phyloP scores from a whole-genome alignment of 768 basidiomycete species.

The Russula sp. region DNA sequence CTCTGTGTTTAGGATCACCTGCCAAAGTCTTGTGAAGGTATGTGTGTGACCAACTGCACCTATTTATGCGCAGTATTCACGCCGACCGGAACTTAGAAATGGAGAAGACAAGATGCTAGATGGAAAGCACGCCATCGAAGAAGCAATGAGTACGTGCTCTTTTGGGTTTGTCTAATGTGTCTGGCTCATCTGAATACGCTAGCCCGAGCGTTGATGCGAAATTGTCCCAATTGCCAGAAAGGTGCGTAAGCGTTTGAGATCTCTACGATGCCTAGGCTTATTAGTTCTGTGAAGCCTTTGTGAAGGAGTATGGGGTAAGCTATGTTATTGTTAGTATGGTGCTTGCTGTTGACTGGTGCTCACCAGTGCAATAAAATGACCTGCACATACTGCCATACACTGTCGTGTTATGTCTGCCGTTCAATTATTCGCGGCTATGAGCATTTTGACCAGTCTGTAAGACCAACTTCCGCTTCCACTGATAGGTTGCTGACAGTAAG shows the following conservation, averaged over 20 bases:
- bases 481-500: not conserved
- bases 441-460: conserved; percentile 57
- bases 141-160: conserved; percentile 77
- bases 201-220: conserved; percentile 82
- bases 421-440: conserved; percentile 70
- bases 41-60: conserved; percentile 6
- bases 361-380: conserved; percentile 89
- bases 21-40: conserved; percentile 78
- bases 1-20: conserved; percentile 61
- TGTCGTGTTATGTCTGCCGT: conserved; percentile 86
- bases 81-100: conserved; percentile 48
- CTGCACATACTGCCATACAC: conserved; percentile 64
- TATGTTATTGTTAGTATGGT: not conserved
- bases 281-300: conserved; percentile 52
- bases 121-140: conserved; percentile 76
- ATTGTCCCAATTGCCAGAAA: conserved; percentile 84
- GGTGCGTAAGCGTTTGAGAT: conserved; percentile 40
- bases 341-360: conserved; percentile 10
- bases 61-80: conserved; percentile 12
- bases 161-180: not conserved
- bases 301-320: conserved; percentile 75
- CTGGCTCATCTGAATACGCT: conserved; percentile 19
- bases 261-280: not conserved
- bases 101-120: conserved; percentile 72
- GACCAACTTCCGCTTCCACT: not conserved